phyloP scores from a whole-genome alignment of 164 flowering plant genomes.

The Annona cherimola region DNA sequence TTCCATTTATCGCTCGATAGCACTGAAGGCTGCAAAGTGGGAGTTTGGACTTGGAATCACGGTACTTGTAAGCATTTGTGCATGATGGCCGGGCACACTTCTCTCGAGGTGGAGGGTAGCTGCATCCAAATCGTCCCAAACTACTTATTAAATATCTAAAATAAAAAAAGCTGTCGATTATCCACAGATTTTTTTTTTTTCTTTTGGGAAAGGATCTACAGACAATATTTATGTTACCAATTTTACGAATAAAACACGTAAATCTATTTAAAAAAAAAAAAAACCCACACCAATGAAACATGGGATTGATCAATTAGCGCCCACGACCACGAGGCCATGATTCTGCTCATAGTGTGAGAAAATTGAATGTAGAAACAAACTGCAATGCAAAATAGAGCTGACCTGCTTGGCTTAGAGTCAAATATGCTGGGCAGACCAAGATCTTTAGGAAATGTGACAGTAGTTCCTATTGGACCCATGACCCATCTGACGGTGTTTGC shows the following conservation, averaged over 20 bases:
- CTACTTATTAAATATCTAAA: no score
- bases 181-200: no score
- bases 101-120: constrained; percentile 78
- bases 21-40: constrained; percentile 78
- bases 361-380: background rate
- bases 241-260: background rate
- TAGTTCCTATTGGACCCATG: constrained; percentile 69
- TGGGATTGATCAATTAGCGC: no score
- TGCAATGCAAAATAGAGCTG: background rate
- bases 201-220: no score
- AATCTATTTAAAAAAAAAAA: background rate
- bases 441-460: constrained; percentile 65
- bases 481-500: constrained; percentile 61
- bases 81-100: constrained; percentile 72
- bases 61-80: constrained; percentile 55
- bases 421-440: constrained; percentile 76
- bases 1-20: constrained; percentile 54
- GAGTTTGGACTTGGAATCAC: constrained; percentile 69
- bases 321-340: no score
- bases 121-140: constrained; percentile 10
- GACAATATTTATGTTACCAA: no score
- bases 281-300: no score
- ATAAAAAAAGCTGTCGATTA: no score
- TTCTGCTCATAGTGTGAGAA: no score
- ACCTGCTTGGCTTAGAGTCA: constrained; percentile 67